Evolutionary conservation across 164 flowering plant genomes (phyloP).

Genomic region (Annona cherimola): DNA sequence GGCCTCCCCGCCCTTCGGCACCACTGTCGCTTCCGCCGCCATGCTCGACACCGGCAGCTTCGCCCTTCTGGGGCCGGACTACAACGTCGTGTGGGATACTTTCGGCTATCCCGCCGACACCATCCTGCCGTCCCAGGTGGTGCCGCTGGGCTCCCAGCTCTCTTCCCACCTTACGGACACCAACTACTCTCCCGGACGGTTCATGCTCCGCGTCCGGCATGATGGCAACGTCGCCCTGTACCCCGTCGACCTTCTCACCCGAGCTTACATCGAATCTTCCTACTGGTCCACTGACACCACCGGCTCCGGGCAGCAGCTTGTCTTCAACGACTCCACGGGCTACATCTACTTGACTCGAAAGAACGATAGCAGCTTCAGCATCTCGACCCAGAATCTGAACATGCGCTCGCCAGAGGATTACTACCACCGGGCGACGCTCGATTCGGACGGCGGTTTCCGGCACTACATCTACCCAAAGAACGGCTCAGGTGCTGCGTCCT

Average conservation of each 20-base stretch:
- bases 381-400: slow-evolving; percentile 3
- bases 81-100: neutral
- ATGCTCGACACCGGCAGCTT: slow-evolving; percentile 45
- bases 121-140: slow-evolving; percentile 7
- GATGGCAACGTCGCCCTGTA: slow-evolving; percentile 26
- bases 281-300: neutral
- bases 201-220: slow-evolving; percentile 12
- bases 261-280: neutral
- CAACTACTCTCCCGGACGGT: slow-evolving; percentile 19
- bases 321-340: slow-evolving; percentile 24
- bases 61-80: slow-evolving; percentile 12
- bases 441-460: slow-evolving; percentile 24
- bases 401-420: slow-evolving; percentile 5
- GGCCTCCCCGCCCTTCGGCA: neutral
- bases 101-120: slow-evolving; percentile 6
- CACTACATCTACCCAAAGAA: slow-evolving; percentile 19
- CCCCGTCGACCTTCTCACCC: neutral
- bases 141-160: neutral
- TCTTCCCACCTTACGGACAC: neutral
- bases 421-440: slow-evolving; percentile 32
- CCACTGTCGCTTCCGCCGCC: slow-evolving; percentile 1
- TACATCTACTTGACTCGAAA: slow-evolving; percentile 15
- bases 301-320: neutral
- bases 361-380: slow-evolving; percentile 11
- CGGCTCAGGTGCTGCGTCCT: neutral